Evolutionary conservation across 495 filamentous ascomycete genomes (phyloP).

Genomic region (Astrothelium subdiscretum): DNA sequence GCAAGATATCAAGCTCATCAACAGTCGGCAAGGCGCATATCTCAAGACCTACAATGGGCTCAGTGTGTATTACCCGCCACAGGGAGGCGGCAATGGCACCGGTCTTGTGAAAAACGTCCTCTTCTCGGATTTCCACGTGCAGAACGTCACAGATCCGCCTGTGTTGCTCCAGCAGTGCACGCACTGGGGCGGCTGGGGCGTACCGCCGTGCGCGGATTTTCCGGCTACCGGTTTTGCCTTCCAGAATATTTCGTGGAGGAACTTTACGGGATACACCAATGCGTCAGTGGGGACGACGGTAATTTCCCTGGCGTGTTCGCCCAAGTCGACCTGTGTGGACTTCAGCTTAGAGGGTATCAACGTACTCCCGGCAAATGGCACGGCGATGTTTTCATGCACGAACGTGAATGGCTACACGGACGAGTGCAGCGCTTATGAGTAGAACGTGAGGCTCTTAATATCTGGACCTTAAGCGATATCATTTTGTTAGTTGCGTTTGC

Average conservation of each 20-base stretch:
- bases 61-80: neutral
- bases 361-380: neutral
- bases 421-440: too few relatives aligned
- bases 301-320: neutral
- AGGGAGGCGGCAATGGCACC: neutral
- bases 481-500: too few relatives aligned
- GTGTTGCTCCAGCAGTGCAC: neutral
- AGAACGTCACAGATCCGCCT: neutral
- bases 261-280: neutral
- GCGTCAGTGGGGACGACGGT: neutral
- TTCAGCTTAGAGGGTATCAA: neutral
- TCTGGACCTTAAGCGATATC: too few relatives aligned
- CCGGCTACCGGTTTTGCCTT: neutral
- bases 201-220: neutral
- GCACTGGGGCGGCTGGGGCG: neutral
- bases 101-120: neutral
- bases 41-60: neutral
- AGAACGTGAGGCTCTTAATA: too few relatives aligned
- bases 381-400: neutral
- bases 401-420: neutral
- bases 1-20: neutral
- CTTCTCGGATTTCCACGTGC: neutral
- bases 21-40: neutral
- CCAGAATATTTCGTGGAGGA: neutral
- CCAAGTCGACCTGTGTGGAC: neutral